These are phyloP conservation scores for Tolypocladium paradoxum DNA, from an alignment of 2,329 filamentous ascomycete species.

Conservation along the genomic window DNA sequence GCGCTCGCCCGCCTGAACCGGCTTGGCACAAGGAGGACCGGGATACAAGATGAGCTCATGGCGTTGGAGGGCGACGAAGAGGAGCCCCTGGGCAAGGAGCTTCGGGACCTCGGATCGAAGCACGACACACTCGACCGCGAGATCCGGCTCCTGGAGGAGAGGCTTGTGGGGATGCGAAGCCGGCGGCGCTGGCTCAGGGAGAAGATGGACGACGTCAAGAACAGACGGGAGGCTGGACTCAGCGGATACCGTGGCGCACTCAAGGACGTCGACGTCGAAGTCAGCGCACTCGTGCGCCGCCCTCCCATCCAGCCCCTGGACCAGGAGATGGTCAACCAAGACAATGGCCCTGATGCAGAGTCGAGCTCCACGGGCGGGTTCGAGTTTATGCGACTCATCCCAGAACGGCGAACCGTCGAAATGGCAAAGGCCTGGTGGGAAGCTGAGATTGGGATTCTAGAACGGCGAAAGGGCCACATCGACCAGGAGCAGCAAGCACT, in stretches of 20 bases:
- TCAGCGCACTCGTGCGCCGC: constrained; percentile 46
- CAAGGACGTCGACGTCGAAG: constrained; percentile 52
- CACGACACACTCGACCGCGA: constrained; percentile 44
- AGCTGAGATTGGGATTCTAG: constrained; percentile 46
- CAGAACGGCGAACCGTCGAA: constrained; percentile 54
- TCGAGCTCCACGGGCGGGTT: constrained; percentile 25
- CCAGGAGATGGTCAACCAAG: constrained; percentile 25
- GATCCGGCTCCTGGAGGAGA: constrained; percentile 55
- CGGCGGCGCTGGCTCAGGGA: constrained; percentile 47
- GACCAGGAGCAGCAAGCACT: constrained; percentile 54
- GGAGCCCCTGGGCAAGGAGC: constrained; percentile 48
- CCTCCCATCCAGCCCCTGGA: constrained; percentile 46
- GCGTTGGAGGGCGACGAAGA: constrained; percentile 44
- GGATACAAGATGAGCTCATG: constrained; percentile 40
- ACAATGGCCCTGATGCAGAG: constrained; percentile 7
- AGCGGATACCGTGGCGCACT: constrained; percentile 61
- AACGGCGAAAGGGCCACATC: constrained; percentile 43
- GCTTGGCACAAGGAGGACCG: constrained; percentile 37
- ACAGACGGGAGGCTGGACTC: constrained; percentile 57
- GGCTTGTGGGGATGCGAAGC: constrained; percentile 48
- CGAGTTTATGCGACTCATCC: constrained; percentile 50
- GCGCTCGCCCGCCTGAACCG: constrained; percentile 47
- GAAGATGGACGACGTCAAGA: constrained; percentile 52
- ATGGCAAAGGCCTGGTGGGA: constrained; percentile 66
- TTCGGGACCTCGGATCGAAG: constrained; percentile 48